These are phyloP conservation scores for Warburgia ugandensis DNA, from an alignment of 164 flowering plant species.

Conservation along the genomic window DNA sequence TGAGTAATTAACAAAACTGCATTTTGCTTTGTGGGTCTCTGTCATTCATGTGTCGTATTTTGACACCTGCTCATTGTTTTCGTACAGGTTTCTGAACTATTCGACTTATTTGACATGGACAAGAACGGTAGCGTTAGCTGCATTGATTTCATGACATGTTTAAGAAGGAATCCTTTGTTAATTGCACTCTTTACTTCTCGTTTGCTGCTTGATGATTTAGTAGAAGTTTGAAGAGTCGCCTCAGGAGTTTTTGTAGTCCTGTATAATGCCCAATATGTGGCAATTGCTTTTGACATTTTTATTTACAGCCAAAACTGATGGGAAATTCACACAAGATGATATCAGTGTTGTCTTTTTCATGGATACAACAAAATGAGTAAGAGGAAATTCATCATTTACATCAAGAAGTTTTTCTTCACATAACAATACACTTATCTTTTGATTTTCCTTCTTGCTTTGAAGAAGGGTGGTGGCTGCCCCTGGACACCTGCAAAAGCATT, in stretches of 20 bases:
- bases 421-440: conserved; percentile 62
- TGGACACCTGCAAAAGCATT: conserved; percentile 44
- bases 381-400: conserved; percentile 5
- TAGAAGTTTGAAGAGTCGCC: conserved; percentile 1
- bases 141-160: conserved; percentile 29
- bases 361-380: conserved; percentile 3
- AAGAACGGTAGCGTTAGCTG: conserved; percentile 32
- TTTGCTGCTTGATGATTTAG: background rate
- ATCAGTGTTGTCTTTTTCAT: background rate
- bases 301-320: conserved; percentile 1
- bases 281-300: conserved; percentile 5
- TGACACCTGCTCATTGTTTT: background rate
- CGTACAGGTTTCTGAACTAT: conserved; percentile 30
- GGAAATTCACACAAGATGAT: background rate
- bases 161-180: conserved; percentile 23
- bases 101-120: conserved; percentile 32
- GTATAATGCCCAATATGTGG: conserved; percentile 3
- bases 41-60: background rate
- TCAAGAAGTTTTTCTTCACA: conserved; percentile 34
- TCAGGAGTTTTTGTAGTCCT: background rate
- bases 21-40: background rate
- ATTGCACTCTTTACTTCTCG: conserved; percentile 17
- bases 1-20: conserved; percentile 8
- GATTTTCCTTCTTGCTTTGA: conserved; percentile 43
- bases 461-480: conserved; percentile 29